Base-by-base conservation (phyloP, 495 filamentous ascomycete genomes). In the Platismatia glauca region DNA sequence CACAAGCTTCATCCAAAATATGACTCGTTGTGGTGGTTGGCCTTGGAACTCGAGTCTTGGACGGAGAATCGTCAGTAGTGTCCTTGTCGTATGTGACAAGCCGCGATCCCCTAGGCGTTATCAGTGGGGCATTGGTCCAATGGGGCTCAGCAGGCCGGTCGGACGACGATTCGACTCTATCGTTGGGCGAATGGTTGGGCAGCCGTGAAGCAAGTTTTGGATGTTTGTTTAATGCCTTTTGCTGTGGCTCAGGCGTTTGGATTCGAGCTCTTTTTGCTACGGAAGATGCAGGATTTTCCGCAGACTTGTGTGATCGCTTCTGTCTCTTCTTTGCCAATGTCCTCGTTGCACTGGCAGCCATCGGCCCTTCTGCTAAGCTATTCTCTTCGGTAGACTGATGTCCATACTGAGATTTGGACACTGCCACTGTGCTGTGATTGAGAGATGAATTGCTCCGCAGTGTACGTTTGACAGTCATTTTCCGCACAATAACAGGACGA, bases 101-200 rank as follows among this genome's bases (percentile, higher is more conserved):
- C 37, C 84, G 81, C 16, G 88, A 88, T 58, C 89, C 90, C 68
- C 87, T 80, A 0, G 91, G 89, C 0, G 91, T 93, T 22, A 89
- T 75, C 55, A 97, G 81, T 11, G 86, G 84, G 41, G 89, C 91
- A 71, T 95, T 93, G 52, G 83, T 87, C 58, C 72, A 69, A 66
- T 86, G 82, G 31, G 84, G 84, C 62, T 84, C 81, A 37, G 82
- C 83, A n/a, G 83, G 83, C 27, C 84, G 81, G 55, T 82, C 72
- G 15, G 50, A 37, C 20, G 55, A 27, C 20, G 22, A 2, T 50
- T 33, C 13, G 39, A n/a, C 11, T 33, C 39, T 39, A 1, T 57
- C 7, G 20, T 48, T 46, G 20, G 12, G 34, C 58, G 9, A 9
- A 24, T 34, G n/a, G 7, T 4, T 39, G 33, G 59, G 18, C 15